Conservation (phyloP, 208 protist species). For the Trypanosoma vivax region DNA sequence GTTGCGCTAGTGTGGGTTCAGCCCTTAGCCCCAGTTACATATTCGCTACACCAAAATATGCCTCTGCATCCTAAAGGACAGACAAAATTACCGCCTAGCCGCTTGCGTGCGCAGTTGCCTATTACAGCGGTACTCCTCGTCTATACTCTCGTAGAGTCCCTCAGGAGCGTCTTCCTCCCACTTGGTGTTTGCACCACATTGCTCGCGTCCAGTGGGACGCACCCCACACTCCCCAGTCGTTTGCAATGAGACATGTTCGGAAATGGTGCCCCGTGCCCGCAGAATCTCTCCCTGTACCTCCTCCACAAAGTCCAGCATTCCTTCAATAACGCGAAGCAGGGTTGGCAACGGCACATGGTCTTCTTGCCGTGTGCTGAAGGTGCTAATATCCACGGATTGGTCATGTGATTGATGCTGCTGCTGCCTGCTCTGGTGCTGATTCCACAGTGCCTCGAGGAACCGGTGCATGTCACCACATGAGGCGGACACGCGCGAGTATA, state of each 20-base stretch:
- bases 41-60: too few species aligned
- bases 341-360: slow-evolving; percentile 10
- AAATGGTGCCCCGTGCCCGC: slow-evolving; percentile 23
- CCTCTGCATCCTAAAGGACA: too few species aligned
- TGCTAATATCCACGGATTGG: neutral
- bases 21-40: too few species aligned
- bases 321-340: slow-evolving; percentile 54
- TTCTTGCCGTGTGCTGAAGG: neutral
- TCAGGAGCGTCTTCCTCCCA: too few species aligned
- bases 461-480: slow-evolving; percentile 59
- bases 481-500: slow-evolving; percentile 33
- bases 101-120: too few species aligned
- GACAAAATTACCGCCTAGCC: too few species aligned
- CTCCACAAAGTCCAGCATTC: slow-evolving; percentile 65
- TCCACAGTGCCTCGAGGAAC: slow-evolving; percentile 47
- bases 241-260: neutral
- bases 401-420: neutral
- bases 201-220: neutral
- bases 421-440: slow-evolving; percentile 15
- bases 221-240: slow-evolving; percentile 1
- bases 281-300: slow-evolving; percentile 53
- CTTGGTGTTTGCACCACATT: too few species aligned
- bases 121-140: too few species aligned
- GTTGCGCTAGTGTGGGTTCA: too few species aligned
- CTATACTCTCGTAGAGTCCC: too few species aligned